Conservation (phyloP, 2,329 filamentous ascomycete genomes). For the Fusarium foetens region DNA sequence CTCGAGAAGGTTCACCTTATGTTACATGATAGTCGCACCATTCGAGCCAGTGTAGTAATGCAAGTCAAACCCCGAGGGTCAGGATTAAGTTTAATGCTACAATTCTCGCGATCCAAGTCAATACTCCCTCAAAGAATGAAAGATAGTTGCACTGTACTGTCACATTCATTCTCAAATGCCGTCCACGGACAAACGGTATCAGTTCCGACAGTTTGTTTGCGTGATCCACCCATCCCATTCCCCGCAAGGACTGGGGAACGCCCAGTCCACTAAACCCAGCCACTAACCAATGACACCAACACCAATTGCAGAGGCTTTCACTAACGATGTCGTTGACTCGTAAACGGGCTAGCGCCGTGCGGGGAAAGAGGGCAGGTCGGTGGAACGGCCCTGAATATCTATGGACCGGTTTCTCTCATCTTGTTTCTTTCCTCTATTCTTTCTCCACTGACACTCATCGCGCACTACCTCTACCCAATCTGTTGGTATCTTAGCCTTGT, state of each 20-base stretch:
- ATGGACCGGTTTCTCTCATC: not conserved
- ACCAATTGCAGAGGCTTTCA: not conserved
- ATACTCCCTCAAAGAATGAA: fast-evolving
- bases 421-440: conserved; percentile 1
- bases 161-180: not conserved
- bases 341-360: not conserved
- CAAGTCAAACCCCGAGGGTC: not conserved
- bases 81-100: fast-evolving
- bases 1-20: not conserved
- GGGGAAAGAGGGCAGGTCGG: not conserved
- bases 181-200: not conserved
- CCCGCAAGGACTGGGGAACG: not conserved
- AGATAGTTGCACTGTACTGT: not conserved
- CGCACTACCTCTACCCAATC: not conserved
- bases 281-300: not conserved
- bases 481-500: not conserved
- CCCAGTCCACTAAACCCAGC: not conserved
- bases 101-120: fast-evolving
- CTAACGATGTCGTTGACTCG: not conserved
- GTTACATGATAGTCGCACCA: not conserved
- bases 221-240: not conserved
- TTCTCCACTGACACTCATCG: not conserved
- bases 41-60: not conserved
- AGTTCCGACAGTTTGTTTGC: not conserved
- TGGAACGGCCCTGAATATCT: not conserved